Evolutionary conservation across 495 filamentous ascomycete species (phyloP).

Genomic region (Penicilliopsis zonata): DNA sequence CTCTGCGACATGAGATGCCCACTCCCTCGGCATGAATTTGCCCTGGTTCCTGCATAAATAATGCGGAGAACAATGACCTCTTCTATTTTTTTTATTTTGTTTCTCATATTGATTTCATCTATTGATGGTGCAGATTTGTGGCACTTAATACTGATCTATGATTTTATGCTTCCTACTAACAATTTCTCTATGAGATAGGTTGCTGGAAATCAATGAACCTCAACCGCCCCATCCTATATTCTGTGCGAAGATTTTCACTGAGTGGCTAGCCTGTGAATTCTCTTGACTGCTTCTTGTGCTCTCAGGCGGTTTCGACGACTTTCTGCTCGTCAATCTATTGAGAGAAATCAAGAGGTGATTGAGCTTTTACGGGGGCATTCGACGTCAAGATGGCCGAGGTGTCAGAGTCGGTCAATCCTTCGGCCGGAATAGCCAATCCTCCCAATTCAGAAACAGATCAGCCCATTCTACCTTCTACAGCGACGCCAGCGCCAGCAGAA

Average conservation of each 20-base stretch:
- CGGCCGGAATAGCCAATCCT: constrained; percentile 10
- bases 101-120: no score
- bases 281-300: no score
- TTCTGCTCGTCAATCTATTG: no score
- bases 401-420: constrained; percentile 16
- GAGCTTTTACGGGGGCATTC: neutral
- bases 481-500: constrained; percentile 2
- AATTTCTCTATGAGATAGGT: neutral
- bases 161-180: neutral
- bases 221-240: neutral
- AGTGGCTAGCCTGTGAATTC: neutral
- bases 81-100: no score
- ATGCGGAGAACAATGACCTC: no score
- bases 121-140: no score
- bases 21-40: no score
- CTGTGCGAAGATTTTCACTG: neutral
- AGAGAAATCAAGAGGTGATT: neutral
- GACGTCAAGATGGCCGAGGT: constrained; percentile 21
- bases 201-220: neutral
- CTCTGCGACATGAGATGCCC: neutral
- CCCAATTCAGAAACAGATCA: constrained; percentile 9
- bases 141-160: no score
- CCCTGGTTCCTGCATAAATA: no score
- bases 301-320: no score
- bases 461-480: constrained; percentile 5